phyloP scores from a whole-genome alignment of 1,284 basidiomycete species.

The Ceratobasidium sp. region DNA sequence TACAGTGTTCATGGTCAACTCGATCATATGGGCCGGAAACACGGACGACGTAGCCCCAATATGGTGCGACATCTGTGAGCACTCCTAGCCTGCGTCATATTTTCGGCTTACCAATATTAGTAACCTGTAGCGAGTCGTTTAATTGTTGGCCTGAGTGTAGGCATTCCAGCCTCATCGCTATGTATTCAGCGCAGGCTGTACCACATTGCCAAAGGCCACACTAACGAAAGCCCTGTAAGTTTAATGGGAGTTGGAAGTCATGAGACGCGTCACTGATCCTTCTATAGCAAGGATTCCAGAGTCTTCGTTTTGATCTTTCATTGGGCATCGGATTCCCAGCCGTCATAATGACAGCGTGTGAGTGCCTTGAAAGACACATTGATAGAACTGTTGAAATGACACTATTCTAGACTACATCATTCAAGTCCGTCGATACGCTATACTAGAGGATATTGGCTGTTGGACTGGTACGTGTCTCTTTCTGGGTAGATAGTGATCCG shows the following conservation, averaged over 20 bases:
- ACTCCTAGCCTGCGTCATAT: constrained; percentile 5
- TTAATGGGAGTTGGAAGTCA: constrained; percentile 47
- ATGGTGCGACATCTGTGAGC: constrained; percentile 80
- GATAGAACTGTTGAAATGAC: not conserved
- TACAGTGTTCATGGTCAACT: constrained; percentile 68
- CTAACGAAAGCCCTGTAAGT: constrained; percentile 42
- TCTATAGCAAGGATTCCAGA: constrained; percentile 2
- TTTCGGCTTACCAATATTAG: not conserved
- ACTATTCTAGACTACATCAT: no score
- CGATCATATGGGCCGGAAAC: constrained; percentile 71
- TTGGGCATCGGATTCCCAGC: constrained; percentile 58
- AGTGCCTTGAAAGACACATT: constrained; percentile 43
- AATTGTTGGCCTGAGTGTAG: constrained; percentile 50
- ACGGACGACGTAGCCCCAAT: constrained; percentile 62
- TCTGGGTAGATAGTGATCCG: no score
- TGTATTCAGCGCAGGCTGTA: constrained; percentile 61
- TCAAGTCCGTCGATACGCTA: constrained; percentile 39
- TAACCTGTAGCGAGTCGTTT: constrained; percentile 53
- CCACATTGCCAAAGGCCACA: constrained; percentile 53
- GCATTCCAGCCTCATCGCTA: constrained; percentile 55
- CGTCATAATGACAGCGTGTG: constrained; percentile 60
- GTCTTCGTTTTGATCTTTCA: constrained; percentile 54
- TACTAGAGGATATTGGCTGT: constrained; percentile 42
- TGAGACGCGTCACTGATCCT: constrained; percentile 40
- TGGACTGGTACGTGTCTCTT: constrained; percentile 7